These are phyloP conservation scores for Stemphylium beticola DNA, from an alignment of 2,329 filamentous ascomycete genomes.

Conservation along the genomic window DNA sequence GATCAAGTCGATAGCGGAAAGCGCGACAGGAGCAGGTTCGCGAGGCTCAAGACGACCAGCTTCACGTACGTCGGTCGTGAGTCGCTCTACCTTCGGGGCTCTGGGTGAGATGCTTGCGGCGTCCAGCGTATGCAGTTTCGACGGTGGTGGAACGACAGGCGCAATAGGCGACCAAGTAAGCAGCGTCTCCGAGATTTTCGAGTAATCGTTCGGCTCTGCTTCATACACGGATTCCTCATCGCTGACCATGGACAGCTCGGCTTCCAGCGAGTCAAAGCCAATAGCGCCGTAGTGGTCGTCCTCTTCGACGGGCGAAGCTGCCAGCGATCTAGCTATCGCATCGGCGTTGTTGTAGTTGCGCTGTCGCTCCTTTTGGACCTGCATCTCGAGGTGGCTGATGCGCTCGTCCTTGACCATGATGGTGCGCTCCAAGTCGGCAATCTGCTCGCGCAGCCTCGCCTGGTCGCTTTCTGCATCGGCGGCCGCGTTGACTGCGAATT, in stretches of 20 bases:
- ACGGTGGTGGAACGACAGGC: background rate
- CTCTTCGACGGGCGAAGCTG: constrained; percentile 20
- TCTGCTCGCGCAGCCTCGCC: constrained; percentile 9
- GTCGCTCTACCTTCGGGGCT: background rate
- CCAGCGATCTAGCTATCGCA: constrained; percentile 10
- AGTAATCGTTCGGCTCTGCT: constrained; percentile 15
- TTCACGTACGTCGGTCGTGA: background rate
- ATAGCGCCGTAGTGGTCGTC: constrained; percentile 6
- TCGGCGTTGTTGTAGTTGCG: constrained; percentile 17
- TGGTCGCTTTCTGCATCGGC: constrained; percentile 19
- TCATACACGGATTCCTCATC: constrained; percentile 7
- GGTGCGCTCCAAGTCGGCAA: constrained; percentile 19
- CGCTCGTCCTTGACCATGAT: constrained; percentile 34
- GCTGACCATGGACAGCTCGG: constrained; percentile 20
- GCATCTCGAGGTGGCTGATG: constrained; percentile 28
- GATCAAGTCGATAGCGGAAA: background rate
- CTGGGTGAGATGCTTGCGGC: constrained; percentile 8
- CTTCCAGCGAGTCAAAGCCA: constrained; percentile 19
- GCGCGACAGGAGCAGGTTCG: background rate
- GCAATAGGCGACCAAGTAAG: constrained; percentile 9
- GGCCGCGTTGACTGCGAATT: constrained; percentile 9
- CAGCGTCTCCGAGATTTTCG: constrained; percentile 4
- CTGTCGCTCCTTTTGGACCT: constrained; percentile 25
- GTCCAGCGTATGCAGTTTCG: background rate
- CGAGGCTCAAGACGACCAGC: constrained; percentile 1